Conservation (phyloP, 2,329 filamentous ascomycete species). For the Dactylella cylindrospora region DNA sequence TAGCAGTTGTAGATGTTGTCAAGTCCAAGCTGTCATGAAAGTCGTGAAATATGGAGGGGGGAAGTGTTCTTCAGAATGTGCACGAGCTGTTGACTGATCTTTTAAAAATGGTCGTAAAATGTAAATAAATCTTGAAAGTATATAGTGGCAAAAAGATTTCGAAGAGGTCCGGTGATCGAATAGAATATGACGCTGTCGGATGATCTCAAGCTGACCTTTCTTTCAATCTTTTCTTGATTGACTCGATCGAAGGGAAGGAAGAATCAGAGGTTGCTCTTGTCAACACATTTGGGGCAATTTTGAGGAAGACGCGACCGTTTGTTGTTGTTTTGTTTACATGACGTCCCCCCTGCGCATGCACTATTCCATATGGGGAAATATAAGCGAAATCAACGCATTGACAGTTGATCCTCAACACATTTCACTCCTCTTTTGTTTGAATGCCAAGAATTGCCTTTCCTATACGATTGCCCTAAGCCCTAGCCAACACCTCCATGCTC, state of each 20-base stretch:
- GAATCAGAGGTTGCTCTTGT: constrained; percentile 33
- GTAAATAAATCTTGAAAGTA: constrained; percentile 16
- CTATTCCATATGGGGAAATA: constrained; percentile 10
- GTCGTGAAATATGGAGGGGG: no score
- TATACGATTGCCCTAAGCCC: constrained; percentile 25
- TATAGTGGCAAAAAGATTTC: constrained; percentile 3
- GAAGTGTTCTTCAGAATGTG: no score
- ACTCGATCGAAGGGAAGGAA: constrained; percentile 5
- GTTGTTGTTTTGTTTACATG: constrained; percentile 45
- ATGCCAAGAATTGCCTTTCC: not conserved
- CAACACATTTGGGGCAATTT: constrained; percentile 29
- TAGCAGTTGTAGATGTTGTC: not conserved
- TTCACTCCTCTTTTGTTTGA: not conserved
- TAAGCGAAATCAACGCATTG: no score
- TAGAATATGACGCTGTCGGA: constrained; percentile 33
- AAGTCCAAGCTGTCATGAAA: constrained; percentile 13
- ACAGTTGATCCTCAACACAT: constrained; percentile 20
- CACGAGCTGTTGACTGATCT: no score
- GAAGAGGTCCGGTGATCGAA: not conserved
- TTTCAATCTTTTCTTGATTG: no score
- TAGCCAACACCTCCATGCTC: constrained; percentile 4
- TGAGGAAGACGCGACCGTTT: constrained; percentile 36
- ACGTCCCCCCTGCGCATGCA: not conserved
- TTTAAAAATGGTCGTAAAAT: not conserved
- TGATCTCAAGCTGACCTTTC: constrained; percentile 27